A percentile compares a stretch with the other conserved stretches of the same genome.
Conservation (phyloP, 306 rosid species). For the Spatholobus suberectus region DNA sequence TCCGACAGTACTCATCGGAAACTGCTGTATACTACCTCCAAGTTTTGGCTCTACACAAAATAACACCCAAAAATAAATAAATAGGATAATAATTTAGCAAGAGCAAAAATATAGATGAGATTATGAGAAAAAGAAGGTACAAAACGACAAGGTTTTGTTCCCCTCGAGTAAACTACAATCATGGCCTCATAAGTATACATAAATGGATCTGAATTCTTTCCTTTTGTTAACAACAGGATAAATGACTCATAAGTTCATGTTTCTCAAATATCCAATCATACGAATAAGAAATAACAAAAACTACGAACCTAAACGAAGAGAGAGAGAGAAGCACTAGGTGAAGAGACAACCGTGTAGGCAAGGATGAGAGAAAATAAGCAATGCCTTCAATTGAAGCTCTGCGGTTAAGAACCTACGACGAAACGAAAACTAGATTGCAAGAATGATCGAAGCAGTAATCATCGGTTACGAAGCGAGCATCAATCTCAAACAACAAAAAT, state of each 20-base stretch:
- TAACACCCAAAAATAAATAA: conserved; percentile 7
- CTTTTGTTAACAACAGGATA: background rate
- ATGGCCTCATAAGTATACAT: background rate
- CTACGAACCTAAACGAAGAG: background rate
- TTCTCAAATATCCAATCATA: background rate
- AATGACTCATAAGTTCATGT: background rate
- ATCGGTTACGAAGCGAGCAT: background rate
- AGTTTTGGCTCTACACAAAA: conserved; percentile 48
- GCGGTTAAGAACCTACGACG: background rate
- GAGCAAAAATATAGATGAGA: background rate
- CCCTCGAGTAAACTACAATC: background rate
- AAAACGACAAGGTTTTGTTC: conserved; percentile 16
- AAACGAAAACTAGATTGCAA: background rate
- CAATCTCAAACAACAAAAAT: background rate
- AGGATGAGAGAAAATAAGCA: background rate
- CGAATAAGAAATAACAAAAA: background rate
- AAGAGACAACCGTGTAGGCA: background rate
- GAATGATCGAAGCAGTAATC: background rate
- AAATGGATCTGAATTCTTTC: conserved; percentile 9
- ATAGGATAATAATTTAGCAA: background rate
- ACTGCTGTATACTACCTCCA: conserved; percentile 33
- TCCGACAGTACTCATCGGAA: conserved; percentile 62
- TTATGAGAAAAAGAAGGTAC: background rate
- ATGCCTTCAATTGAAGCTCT: background rate
- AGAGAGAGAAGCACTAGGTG: background rate